Evolutionary conservation across 2,329 filamentous ascomycete species (phyloP), one percentile per base, ranked within the genome.

Genomic region (Cordyceps javanica): DNA sequence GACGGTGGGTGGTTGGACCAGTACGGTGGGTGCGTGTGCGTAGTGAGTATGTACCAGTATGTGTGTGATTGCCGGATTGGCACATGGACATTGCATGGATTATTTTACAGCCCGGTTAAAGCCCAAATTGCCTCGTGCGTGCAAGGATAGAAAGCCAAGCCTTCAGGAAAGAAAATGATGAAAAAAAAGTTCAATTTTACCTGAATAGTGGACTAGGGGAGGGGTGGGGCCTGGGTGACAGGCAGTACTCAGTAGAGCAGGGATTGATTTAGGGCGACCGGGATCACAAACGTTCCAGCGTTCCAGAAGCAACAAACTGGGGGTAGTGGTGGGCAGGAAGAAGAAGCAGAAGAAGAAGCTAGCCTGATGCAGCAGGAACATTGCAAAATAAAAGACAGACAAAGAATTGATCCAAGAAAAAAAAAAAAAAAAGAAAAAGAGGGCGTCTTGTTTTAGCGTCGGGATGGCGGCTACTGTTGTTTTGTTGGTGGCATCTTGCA

Each of bases 301-400:
- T 56, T 56, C 53, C 26, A 56, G 53, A 56, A 56, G 53, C 42
- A 8, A 23, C 21, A 13, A 1, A 23, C n/a, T 23, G n/a, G n/a
- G n/a, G n/a, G n/a, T n/a, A n/a, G n/a, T n/a, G n/a, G n/a, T n/a
- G n/a, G n/a, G n/a, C n/a, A n/a, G 48, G 34, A 19, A 11, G 14
- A 11, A 26, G 41, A 11, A 14, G 7, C 7, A 14, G n/a, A 28
- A 23, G 46, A 16, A 13, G 30, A 41, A 25, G 32, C 53, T 56
- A 56, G 53, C 42, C 44, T n/a, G 44, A 56, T 41, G 53, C 53
- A 49, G 53, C 53, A 56, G 34, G 53, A 41, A 21, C 3, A 10
- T 19, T 42, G 28, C 26, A 21, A 36, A 38, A 13, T 16, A 30
- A 16, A 10, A 36, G 16, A 25, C 32, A 26, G 36, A 53, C 13